phyloP scores from a whole-genome alignment of 495 filamentous ascomycete genomes.

The Poronia punctata region DNA sequence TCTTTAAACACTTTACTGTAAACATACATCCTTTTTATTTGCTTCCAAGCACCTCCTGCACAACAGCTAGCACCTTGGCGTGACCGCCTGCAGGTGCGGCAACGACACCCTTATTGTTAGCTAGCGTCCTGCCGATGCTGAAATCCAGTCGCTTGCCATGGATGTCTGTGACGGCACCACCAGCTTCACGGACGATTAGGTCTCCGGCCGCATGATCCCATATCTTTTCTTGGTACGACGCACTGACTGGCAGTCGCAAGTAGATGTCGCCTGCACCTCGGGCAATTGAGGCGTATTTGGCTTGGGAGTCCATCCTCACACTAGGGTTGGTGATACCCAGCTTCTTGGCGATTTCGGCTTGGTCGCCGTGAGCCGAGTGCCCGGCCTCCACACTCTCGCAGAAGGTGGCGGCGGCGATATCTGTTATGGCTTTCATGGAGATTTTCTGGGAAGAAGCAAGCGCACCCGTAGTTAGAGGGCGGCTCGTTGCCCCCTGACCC shows the following conservation, averaged over 20 bases:
- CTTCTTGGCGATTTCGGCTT: conserved; percentile 72
- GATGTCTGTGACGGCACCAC: conserved; percentile 83
- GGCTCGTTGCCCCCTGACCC: conserved; percentile 68
- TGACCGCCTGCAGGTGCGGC: conserved; percentile 75
- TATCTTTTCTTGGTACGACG: conserved; percentile 95
- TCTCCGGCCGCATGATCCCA: conserved; percentile 99
- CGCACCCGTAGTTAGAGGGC: conserved; percentile 55
- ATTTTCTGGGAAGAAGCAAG: conserved; percentile 59
- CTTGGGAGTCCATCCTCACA: conserved; percentile 93
- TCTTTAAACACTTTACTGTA: conserved; percentile 5
- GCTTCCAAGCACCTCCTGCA: conserved; percentile 63
- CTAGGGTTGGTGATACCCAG: conserved; percentile 79
- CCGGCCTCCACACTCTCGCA: conserved; percentile 92
- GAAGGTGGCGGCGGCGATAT: conserved; percentile 75
- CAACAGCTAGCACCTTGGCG: conserved; percentile 67
- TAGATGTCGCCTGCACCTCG: conserved; percentile 93
- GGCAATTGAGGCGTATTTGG: conserved; percentile 96
- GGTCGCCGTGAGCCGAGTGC: conserved; percentile 82
- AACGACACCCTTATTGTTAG: conserved; percentile 85
- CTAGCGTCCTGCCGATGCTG: conserved; percentile 74
- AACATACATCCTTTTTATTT: conserved; percentile 20
- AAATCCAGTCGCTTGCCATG: conserved; percentile 78
- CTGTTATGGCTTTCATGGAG: conserved; percentile 65
- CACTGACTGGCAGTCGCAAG: conserved; percentile 73
- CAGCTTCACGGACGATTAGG: conserved; percentile 88